Conservation (phyloP, 2,329 filamentous ascomycete species). For the Colletotrichum sidae region DNA sequence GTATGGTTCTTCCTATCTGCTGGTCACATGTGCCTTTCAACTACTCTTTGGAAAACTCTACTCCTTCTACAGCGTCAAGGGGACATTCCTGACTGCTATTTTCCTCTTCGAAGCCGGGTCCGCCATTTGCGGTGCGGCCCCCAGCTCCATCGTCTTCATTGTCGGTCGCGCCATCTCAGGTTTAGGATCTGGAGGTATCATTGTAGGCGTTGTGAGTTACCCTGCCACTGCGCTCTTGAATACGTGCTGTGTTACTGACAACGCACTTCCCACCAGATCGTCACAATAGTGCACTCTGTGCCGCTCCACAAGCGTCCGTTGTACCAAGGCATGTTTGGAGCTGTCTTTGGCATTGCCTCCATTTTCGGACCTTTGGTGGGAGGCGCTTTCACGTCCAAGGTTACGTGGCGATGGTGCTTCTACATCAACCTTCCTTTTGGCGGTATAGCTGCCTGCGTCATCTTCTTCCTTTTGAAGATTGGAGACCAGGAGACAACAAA, state of each 20-base stretch:
- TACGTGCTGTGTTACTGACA: too few species aligned
- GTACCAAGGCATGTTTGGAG: slow-evolving; percentile 47
- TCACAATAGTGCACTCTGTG: slow-evolving; percentile 44
- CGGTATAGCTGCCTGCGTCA: slow-evolving; percentile 43
- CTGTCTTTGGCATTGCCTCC: slow-evolving; percentile 55
- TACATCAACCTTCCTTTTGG: slow-evolving; percentile 49
- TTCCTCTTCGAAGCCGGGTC: slow-evolving; percentile 45
- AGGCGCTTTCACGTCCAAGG: slow-evolving; percentile 42
- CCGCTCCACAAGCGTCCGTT: slow-evolving; percentile 52
- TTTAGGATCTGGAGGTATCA: slow-evolving; percentile 48
- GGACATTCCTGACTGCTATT: slow-evolving; percentile 40
- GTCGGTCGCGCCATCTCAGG: slow-evolving; percentile 52
- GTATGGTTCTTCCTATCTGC: slow-evolving; percentile 44
- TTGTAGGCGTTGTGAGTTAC: slow-evolving; percentile 44
- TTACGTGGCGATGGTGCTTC: slow-evolving; percentile 52
- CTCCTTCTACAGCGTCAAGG: slow-evolving; percentile 42
- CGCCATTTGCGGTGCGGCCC: slow-evolving; percentile 46
- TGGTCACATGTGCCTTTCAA: slow-evolving; percentile 44
- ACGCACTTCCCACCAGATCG: slow-evolving; percentile 49
- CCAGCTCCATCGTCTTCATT: slow-evolving; percentile 48
- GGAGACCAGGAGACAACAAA: slow-evolving; percentile 32
- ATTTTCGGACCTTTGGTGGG: slow-evolving; percentile 43
- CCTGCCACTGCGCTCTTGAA: too few species aligned
- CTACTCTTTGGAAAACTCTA: slow-evolving; percentile 45
- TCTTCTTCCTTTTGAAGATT: slow-evolving; percentile 39